Base-by-base conservation (phyloP, 768 basidiomycete genomes). In the Cystofilobasidium bisporidii region DNA sequence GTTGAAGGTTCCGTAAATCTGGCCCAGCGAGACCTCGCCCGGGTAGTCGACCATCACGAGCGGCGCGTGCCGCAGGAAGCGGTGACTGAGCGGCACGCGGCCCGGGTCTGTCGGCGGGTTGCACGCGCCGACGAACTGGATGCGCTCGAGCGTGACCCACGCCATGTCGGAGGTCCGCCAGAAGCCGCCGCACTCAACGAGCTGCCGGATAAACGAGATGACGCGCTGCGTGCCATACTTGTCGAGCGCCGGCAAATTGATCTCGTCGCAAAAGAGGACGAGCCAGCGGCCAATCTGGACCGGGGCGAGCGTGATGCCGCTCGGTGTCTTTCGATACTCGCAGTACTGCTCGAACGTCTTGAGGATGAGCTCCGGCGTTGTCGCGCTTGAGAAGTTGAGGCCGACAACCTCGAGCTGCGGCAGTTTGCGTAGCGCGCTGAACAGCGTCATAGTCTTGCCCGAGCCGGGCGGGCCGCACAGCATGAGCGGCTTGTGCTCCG, bases 291-390 rank as follows among this genome's bases (percentile, higher is more conserved):
- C 94, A 70, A 97, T 91, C 74, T 97, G 92, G 4, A 87, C 79
- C 14, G 96, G 96, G 3, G 96, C 87, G 62, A 99, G 84, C 57
- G 97, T 84, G 57, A 96, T 89, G n/a, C 96, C 96, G 73, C 92
- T 98, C 17, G 96, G 91, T 5, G 96, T 98, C 79, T 98, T 98
- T 64, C 93, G 83, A 75, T 94, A 97, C 79, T 99, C 96, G 79
- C 96, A 99, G 75, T 99, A 96, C 78, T 99, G 96, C 76, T 98
- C 96, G 76, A 99, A 98, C 10, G 96, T 98, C 83, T 98, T 98
- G 71, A 99, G 83, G 70, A 99, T 94, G 33, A 99, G 83, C 75
- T 97, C 96, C 0, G 96, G 96, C 1, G 92, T 97, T 0, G 96
- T 98, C 22, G 96, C 96, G 76, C 91, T 96, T 38, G 96, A 99